Evolutionary conservation across 208 protist genomes (phyloP).

Genomic region (Acanthamoeba triangularis): DNA sequence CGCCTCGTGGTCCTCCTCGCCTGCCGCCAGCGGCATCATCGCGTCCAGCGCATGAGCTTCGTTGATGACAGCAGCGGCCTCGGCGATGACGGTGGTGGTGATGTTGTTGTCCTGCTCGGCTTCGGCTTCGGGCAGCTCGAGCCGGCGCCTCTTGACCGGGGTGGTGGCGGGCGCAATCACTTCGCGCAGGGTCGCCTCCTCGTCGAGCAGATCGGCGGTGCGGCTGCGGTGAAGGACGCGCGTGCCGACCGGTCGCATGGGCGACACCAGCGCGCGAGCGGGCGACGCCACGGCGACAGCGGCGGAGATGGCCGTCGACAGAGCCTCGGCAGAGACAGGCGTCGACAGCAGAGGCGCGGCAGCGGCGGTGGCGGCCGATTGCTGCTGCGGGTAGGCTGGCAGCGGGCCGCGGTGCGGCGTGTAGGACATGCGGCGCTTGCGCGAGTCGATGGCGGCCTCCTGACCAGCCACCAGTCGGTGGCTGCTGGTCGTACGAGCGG

Average conservation of each 20-base stretch:
- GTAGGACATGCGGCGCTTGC: slow-evolving; percentile 35
- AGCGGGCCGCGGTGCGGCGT: slow-evolving; percentile 1
- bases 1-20: background rate
- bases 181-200: background rate
- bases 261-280: slow-evolving; percentile 10
- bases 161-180: background rate
- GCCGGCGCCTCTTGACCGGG: background rate
- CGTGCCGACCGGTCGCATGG: background rate
- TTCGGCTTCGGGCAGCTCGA: background rate
- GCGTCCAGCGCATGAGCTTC: background rate
- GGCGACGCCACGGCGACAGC: background rate
- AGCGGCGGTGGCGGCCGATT: background rate
- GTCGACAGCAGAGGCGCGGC: background rate
- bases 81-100: background rate
- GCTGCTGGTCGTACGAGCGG: background rate
- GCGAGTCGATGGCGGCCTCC: background rate
- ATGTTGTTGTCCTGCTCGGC: background rate
- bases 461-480: background rate
- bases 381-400: background rate
- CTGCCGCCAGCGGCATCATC: background rate
- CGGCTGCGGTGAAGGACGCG: background rate
- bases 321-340: background rate
- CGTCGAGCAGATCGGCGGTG: background rate
- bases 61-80: background rate
- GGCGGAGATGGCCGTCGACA: background rate